Evolutionary conservation across 306 rosid genomes (phyloP), one percentile per base, ranked within the genome.

Genomic region (Medicago ruthenica): DNA sequence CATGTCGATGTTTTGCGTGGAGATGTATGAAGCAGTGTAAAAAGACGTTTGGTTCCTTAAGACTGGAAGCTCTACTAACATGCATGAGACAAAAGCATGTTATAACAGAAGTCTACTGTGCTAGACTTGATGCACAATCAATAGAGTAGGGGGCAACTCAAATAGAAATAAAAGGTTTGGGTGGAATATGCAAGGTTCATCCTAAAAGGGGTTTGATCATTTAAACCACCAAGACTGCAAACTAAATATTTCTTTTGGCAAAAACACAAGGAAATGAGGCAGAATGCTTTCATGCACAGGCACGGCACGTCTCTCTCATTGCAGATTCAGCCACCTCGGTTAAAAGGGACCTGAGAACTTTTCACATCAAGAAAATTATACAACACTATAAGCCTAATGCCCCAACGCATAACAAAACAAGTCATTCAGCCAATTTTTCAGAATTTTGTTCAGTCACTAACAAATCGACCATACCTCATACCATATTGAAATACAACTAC

Each of bases 401-500:
- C 61, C 22, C 37, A 1, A 4, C 36, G 15, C n/a, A 2, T 0
- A 58, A 61, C 31, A 61, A 61, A 61, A 61, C 42, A 61, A 31
- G 13, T 31, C 67, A 31, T 14, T 31, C 20, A 36, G 6, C 18
- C 18, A 31, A 61, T 31, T 31, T 61, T 1, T 61, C 41, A 61
- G 20, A 61, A 61, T 61, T 61, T 27, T 31, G 21, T 61, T 15
- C 44, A 31, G 67, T 31, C 34, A 61, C 41, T 6, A 60, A 31
- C 67, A 70, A 37, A 70, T 53, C 47, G 71, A 57, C 48, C 70
- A 53, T 48, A 71, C 39, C 60, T 79, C 22, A 70, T 45, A 68
- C 71, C 68, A 34, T 60, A 63, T 14, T 21, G 62, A 77, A 55
- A 48, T 67, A 67, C 21, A 76, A 54, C 68, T 72, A 60, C 58